Base-by-base conservation (phyloP, 208 protist genomes). In the Trypanosoma theileri region DNA sequence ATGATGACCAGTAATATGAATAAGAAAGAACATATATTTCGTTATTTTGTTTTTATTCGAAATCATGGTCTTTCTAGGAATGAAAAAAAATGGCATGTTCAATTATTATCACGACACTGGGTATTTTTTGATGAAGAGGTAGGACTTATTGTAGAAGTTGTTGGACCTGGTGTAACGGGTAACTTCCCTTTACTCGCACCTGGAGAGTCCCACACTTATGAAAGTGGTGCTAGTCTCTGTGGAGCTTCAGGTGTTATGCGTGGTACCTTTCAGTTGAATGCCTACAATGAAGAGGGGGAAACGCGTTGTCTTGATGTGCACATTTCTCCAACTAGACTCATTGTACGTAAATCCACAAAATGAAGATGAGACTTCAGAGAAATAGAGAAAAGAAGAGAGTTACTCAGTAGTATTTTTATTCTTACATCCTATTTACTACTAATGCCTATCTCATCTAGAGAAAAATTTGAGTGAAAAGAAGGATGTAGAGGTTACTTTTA, bases 191-290 rank as follows among this genome's bases (percentile, higher is more conserved):
- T 88, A 48, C 72, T 97, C 12, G 75, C 69, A 22, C 89, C 92
- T 0, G 88, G 89, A 11, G 85, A 90, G 21, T 86, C 84, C 9
- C 88, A 97, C 77, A 79, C 73, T 35, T 94, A 88, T 66, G 81
- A 91, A 66, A 81, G 77, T 53, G 89, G 92, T 17, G 81, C 84
- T 11, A 85, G 71, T 24, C 64, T 94, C 1, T 63, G 54, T 14
- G 79, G 82, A n/a, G 19, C 64, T 3, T 76, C 81, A 21, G 92
- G 87, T 19, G 58, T 97, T 3, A 64, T 97, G 35, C 85, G 86
- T 48, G 92, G 92, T 8, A 93, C 89, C 0, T 84, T 97, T 55
- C 92, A 97, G 67, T 59, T 97, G 24, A 89, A 90, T 50, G 73
- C 77, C 16, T 91, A 89, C 66, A 86, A 92, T 65, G 84, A 90